Percentiles rank a stretch among this genome's conserved stretches.
phyloP scores from a whole-genome alignment of 164 flowering plant genomes.

The Paratinospora sagittata region DNA sequence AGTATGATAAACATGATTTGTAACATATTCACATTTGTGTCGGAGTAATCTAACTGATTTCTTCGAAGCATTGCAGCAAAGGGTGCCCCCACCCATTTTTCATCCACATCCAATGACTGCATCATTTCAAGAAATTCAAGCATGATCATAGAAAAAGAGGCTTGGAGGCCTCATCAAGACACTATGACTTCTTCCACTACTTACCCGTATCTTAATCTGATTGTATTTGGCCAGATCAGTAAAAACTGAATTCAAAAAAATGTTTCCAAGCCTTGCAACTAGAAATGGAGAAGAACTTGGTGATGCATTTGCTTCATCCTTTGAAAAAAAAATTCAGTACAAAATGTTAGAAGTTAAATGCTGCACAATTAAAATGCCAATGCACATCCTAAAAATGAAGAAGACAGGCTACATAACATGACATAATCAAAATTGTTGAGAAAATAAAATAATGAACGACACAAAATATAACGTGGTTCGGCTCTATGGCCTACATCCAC shows the following conservation, averaged over 20 bases:
- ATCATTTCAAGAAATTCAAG: slow-evolving; percentile 11
- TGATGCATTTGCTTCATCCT: slow-evolving; percentile 20
- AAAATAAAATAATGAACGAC: too few species aligned
- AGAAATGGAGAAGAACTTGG: slow-evolving; percentile 41
- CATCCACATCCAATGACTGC: slow-evolving; percentile 73
- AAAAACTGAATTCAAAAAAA: slow-evolving; percentile 43
- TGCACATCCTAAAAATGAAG: neutral
- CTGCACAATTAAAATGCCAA: neutral
- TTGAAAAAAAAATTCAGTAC: neutral
- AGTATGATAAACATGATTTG: slow-evolving; percentile 43
- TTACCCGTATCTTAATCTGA: slow-evolving; percentile 64
- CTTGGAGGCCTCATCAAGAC: neutral
- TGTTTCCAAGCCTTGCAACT: slow-evolving; percentile 50
- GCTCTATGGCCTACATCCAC: too few species aligned
- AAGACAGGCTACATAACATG: neutral
- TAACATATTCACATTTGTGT: slow-evolving; percentile 38
- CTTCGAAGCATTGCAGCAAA: slow-evolving; percentile 81
- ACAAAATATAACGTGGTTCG: too few species aligned
- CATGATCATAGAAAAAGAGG: slow-evolving; percentile 8
- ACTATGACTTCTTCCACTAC: neutral
- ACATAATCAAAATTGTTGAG: neutral
- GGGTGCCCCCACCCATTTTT: slow-evolving; percentile 91
- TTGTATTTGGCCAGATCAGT: slow-evolving; percentile 44
- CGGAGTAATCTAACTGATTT: slow-evolving; percentile 41
- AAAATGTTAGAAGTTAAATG: neutral